A percentile compares a stretch with the other conserved stretches of the same genome.
phyloP scores from a whole-genome alignment of 179 eudicot species.

The Heliamphora pulchella region DNA sequence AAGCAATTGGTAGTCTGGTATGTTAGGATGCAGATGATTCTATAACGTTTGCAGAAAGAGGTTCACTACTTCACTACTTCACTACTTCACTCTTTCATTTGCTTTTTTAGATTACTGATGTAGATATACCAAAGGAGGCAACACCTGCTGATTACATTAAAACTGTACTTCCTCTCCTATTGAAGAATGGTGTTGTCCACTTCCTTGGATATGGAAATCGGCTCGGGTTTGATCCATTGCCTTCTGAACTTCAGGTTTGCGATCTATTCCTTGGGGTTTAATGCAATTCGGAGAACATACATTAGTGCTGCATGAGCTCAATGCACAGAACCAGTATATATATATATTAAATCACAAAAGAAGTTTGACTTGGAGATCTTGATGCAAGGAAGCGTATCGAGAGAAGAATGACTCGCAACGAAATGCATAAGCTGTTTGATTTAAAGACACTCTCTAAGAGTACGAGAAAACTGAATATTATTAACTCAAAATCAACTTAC shows the following conservation, averaged over 20 bases:
- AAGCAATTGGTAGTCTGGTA: slow-evolving; percentile 84
- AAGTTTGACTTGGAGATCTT: neutral
- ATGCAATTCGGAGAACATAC: neutral
- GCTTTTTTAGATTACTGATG: slow-evolving; percentile 70
- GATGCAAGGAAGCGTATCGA: too few relatives aligned
- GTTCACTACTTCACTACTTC: too few relatives aligned
- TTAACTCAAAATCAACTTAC: too few relatives aligned
- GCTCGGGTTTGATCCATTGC: slow-evolving; percentile 83
- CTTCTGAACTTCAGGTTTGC: slow-evolving; percentile 70
- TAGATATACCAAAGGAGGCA: slow-evolving; percentile 85
- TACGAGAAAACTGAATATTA: too few relatives aligned
- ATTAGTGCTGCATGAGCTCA: neutral
- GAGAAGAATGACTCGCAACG: too few relatives aligned
- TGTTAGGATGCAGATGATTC: slow-evolving; percentile 20
- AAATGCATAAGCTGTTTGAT: too few relatives aligned
- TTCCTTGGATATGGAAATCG: slow-evolving; percentile 90
- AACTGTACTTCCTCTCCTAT: slow-evolving; percentile 60
- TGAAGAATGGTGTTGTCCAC: slow-evolving; percentile 66
- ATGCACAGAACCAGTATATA: neutral
- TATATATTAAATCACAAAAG: neutral
- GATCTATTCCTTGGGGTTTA: neutral
- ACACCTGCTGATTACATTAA: slow-evolving; percentile 47
- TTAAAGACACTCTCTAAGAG: too few relatives aligned
- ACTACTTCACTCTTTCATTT: slow-evolving; percentile 6
- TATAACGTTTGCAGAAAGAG: too few relatives aligned